Percentiles rank a stretch among this genome's conserved stretches.
Conservation (phyloP, 2,329 filamentous ascomycete species). For the Monilinia vaccinii-corymbosi region DNA sequence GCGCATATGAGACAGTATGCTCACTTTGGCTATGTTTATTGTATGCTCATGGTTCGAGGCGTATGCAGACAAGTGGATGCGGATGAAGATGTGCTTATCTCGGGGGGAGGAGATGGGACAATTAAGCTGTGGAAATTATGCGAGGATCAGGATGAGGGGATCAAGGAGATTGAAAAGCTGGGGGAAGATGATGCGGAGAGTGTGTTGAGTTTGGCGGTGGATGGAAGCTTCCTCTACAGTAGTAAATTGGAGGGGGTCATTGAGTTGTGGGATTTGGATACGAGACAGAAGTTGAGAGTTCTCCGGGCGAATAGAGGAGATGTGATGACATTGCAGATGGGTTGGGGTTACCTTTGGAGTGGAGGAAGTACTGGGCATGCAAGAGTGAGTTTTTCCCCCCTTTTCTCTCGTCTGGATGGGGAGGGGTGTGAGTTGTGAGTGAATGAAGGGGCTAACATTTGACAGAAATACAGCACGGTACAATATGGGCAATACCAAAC, state of each 20-base stretch:
- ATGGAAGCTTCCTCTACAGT: constrained; percentile 87
- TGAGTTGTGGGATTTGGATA: constrained; percentile 95
- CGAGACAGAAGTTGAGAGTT: constrained; percentile 77
- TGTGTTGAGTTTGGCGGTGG: constrained; percentile 70
- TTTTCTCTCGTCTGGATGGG: constrained; percentile 8
- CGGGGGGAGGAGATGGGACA: constrained; percentile 85
- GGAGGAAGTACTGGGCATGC: constrained; percentile 83
- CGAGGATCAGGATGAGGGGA: constrained; percentile 45
- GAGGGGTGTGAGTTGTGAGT: neutral
- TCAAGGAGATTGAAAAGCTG: constrained; percentile 59
- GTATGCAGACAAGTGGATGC: constrained; percentile 56
- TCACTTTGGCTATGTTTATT: constrained; percentile 92
- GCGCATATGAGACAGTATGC: constrained; percentile 80
- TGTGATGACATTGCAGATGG: constrained; percentile 78
- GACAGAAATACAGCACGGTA: constrained; percentile 56
- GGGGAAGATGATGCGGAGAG: constrained; percentile 54
- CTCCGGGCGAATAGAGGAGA: constrained; percentile 75
- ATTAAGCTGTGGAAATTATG: constrained; percentile 85
- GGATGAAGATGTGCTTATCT: constrained; percentile 75
- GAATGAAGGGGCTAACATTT: neutral
- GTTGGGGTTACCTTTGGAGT: constrained; percentile 77
- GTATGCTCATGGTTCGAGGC: constrained; percentile 79
- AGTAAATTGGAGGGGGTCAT: constrained; percentile 81
- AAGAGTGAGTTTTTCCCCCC: constrained; percentile 50
- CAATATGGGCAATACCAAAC: constrained; percentile 50